Evolutionary conservation across 2,329 filamentous ascomycete genomes (phyloP), one percentile per base, ranked within the genome.

Genomic region (Chaetomium sp.): DNA sequence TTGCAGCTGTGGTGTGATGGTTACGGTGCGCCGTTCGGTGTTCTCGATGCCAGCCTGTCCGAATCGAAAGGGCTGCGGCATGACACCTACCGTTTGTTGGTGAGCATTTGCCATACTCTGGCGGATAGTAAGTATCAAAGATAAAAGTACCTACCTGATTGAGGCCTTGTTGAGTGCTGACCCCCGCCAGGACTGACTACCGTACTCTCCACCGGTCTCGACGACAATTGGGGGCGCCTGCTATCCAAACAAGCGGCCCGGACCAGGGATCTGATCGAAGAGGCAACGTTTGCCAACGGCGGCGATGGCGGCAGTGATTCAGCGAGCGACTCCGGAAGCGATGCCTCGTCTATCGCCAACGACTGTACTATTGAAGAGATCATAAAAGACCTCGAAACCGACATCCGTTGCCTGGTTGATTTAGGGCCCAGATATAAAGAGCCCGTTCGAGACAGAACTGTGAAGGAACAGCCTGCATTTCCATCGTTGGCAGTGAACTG

Each of bases 1-100:
- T 21, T 61, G 7, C 35, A 33, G 23, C n/a, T 61, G 16, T 61
- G 59, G 59, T 61, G 59, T 25, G 51, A 61, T 27, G 59, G 59
- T 5, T 61, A 55, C 16, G 49, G 49, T 19, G 25, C 16, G n/a
- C 3, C 10, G 0, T 6, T 35, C 2, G 59, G 59, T 1, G 59
- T 49, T 1, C 59, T 61, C 1, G 59, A 56, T n/a, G 35, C 3
- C 8, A 10, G 23, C 10, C 35, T 61, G 1, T 50, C 25, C 8
- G 35, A 61, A 2, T 61, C 59, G 1, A 61, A 23, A 35, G 33
- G 59, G 21, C 35, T 61, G 0, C 59, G 59, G 23, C 19, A 35
- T 27, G 12, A n/a, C 10, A 61, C 59, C 4, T 19, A 21, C 13
- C 59, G 59, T 7, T 4, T 61, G n/a, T 16, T 61, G 38, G 51